These are phyloP conservation scores for Aspergillus leporis DNA, from an alignment of 495 filamentous ascomycete genomes.

Conservation along the genomic window DNA sequence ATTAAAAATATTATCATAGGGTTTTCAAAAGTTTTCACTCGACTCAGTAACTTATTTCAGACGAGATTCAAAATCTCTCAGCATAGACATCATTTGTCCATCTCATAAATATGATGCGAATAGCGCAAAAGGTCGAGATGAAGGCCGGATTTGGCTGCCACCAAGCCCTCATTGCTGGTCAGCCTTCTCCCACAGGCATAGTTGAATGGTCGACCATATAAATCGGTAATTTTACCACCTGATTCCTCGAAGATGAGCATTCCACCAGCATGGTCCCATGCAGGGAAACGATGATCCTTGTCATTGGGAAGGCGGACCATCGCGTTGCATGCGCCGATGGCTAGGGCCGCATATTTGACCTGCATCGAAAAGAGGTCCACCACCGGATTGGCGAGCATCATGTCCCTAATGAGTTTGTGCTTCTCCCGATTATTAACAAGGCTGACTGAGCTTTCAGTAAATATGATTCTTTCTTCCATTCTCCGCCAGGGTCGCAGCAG, in stretches of 20 bases:
- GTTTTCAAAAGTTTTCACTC: neutral
- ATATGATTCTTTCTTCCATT: neutral
- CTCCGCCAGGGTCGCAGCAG: neutral
- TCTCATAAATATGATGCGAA: neutral
- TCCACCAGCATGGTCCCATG: constrained; percentile 63
- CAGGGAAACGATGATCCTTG: constrained; percentile 38
- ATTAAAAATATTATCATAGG: constrained; percentile 7
- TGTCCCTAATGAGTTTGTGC: constrained; percentile 4
- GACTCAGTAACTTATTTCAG: neutral
- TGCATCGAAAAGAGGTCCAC: constrained; percentile 55
- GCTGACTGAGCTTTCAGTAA: constrained; percentile 10
- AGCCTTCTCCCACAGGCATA: constrained; percentile 17
- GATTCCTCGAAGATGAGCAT: constrained; percentile 59
- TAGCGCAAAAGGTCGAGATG: constrained; percentile 8
- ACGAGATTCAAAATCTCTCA: neutral
- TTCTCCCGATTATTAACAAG: neutral
- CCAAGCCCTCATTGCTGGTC: constrained; percentile 15
- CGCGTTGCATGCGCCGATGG: constrained; percentile 49
- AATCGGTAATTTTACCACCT: constrained; percentile 56
- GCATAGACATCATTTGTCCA: neutral
- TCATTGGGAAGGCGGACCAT: constrained; percentile 54
- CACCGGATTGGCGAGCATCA: constrained; percentile 12
- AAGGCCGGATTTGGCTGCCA: constrained; percentile 14
- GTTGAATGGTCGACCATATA: constrained; percentile 35
- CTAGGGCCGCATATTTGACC: constrained; percentile 53